Conservation (phyloP, 805 yeast species). For the Nakazawaea ernobii region DNA sequence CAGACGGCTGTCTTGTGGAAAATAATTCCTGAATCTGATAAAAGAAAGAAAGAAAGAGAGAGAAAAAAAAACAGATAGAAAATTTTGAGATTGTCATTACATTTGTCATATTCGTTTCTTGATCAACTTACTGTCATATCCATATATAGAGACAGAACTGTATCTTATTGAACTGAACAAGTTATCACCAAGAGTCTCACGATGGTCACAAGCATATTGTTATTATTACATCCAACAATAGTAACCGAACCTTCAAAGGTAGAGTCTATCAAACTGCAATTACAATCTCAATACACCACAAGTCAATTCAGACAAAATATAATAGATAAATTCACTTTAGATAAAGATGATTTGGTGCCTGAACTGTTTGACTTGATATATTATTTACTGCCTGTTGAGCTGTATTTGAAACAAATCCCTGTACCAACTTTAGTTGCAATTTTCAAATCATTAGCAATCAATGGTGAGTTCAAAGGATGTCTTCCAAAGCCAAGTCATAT, state of each 20-base stretch:
- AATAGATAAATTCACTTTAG: conserved; percentile 52
- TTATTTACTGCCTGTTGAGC: conserved; percentile 52
- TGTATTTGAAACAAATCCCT: conserved; percentile 39
- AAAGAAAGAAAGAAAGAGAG: not conserved
- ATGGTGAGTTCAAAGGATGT: conserved; percentile 49
- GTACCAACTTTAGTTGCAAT: conserved; percentile 34
- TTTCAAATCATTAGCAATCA: conserved; percentile 30
- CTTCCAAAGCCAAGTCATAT: conserved; percentile 45
- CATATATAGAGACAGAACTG: not conserved
- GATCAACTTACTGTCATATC: not conserved
- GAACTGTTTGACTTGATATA: conserved; percentile 37
- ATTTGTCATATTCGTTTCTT: not conserved
- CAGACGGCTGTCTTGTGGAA: not conserved
- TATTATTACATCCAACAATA: conserved; percentile 62
- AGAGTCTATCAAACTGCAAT: conserved; percentile 29
- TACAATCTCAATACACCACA: conserved; percentile 22
- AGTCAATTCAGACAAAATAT: conserved; percentile 41
- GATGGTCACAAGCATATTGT: conserved; percentile 21
- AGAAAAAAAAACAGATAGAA: not conserved
- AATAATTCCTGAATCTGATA: conserved; percentile 8
- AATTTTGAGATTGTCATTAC: not conserved
- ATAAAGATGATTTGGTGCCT: conserved; percentile 31
- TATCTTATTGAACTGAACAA: not conserved
- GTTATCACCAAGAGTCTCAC: not conserved
- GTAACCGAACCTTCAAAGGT: conserved; percentile 51